phyloP scores from a whole-genome alignment of 305 asterid genomes.

The Nicotiana rustica region DNA sequence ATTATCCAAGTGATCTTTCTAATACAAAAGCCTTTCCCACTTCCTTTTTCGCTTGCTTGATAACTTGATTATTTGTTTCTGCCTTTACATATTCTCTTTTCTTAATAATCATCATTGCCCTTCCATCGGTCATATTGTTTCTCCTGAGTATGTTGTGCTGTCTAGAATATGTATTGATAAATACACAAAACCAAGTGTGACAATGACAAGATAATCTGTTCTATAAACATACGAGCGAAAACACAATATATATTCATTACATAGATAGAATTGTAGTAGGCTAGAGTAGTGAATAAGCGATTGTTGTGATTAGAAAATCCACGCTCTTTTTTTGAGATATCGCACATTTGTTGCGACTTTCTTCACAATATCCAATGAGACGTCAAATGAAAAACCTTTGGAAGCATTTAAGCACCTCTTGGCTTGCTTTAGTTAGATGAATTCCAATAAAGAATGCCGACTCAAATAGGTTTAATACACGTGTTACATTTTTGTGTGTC shows the following conservation, averaged over 20 bases:
- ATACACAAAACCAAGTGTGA: neutral
- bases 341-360: neutral
- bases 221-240: neutral
- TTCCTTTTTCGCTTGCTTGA: neutral
- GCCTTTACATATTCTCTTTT: neutral
- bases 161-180: neutral
- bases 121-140: neutral
- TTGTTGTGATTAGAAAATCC: neutral
- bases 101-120: neutral
- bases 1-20: neutral
- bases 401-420: neutral
- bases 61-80: neutral
- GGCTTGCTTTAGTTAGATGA: neutral
- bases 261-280: neutral
- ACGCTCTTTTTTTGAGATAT: too few species aligned
- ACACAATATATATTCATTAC: neutral
- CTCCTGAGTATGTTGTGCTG: neutral
- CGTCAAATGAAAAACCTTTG: neutral
- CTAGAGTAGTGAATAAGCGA: neutral
- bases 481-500: too few species aligned
- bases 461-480: too few species aligned
- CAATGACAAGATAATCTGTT: neutral
- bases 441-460: too few species aligned
- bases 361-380: neutral
- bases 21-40: neutral